A percentile compares a stretch with the other conserved stretches of the same genome.
These are phyloP conservation scores for Metschnikowia koreensis DNA, from an alignment of 805 yeast genomes.

Conservation along the genomic window DNA sequence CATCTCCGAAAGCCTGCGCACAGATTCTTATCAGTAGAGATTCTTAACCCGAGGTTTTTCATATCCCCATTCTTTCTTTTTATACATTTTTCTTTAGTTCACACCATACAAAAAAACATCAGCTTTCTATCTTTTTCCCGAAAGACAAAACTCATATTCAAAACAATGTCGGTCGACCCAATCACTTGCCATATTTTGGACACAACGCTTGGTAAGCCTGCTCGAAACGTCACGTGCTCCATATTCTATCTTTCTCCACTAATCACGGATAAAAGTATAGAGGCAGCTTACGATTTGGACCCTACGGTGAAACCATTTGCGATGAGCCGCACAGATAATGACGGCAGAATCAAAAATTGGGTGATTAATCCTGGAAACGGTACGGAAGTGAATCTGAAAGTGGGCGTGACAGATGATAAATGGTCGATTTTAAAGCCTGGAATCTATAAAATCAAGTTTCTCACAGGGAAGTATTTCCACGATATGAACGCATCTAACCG, in stretches of 20 bases:
- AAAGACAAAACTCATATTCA: neutral
- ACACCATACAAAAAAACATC: too few relatives aligned
- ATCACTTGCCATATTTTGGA: slow-evolving; percentile 90
- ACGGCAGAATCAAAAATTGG: slow-evolving; percentile 82
- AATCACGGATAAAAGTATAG: slow-evolving; percentile 23
- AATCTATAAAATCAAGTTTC: slow-evolving; percentile 70
- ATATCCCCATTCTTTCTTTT: too few relatives aligned
- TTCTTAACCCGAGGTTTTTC: too few relatives aligned
- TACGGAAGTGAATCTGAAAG: slow-evolving; percentile 8
- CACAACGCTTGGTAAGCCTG: slow-evolving; percentile 82
- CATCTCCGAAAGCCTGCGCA: neutral
- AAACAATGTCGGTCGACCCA: slow-evolving; percentile 43
- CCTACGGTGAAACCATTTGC: slow-evolving; percentile 50
- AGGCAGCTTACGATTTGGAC: slow-evolving; percentile 27
- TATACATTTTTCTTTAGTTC: too few relatives aligned
- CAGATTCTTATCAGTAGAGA: neutral
- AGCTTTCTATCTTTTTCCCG: neutral
- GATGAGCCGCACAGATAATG: slow-evolving; percentile 65
- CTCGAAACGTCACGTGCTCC: slow-evolving; percentile 68
- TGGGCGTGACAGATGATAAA: slow-evolving; percentile 32
- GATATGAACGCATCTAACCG: slow-evolving; percentile 26
- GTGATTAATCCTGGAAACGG: slow-evolving; percentile 37
- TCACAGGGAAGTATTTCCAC: slow-evolving; percentile 65
- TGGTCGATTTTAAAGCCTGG: slow-evolving; percentile 60
- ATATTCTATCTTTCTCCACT: slow-evolving; percentile 41